Conservation (phyloP, 1,139 yeast species). For the Candida smagusa region DNA sequence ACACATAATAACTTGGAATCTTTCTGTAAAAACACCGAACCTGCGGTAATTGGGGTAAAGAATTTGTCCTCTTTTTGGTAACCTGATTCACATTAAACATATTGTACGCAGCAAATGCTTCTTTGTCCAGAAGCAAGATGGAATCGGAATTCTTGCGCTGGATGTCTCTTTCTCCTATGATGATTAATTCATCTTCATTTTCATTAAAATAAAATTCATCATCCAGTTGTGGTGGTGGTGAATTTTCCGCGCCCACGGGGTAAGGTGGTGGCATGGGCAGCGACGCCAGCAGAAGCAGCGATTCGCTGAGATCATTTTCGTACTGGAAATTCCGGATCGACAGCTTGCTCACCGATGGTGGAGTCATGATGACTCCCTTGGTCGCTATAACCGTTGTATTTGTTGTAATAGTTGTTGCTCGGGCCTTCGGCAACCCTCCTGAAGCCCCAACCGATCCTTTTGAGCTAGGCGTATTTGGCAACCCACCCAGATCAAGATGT, state of each 20-base stretch:
- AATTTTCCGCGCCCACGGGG: too few species aligned
- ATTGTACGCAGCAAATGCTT: conserved; percentile 44
- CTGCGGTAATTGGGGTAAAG: conserved; percentile 66
- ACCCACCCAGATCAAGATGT: conserved; percentile 6
- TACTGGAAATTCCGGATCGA: conserved; percentile 7
- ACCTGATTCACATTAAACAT: conserved; percentile 33
- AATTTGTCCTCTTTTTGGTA: conserved; percentile 61
- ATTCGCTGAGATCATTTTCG: conserved; percentile 13
- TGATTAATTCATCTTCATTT: conserved; percentile 12
- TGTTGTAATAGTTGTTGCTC: conserved; percentile 9
- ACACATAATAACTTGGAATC: conserved; percentile 35
- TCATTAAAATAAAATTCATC: conserved; percentile 6
- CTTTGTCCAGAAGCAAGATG: conserved; percentile 33
- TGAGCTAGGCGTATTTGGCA: neutral
- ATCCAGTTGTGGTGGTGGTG: too few species aligned
- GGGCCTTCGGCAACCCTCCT: conserved; percentile 4
- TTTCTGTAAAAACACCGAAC: conserved; percentile 43
- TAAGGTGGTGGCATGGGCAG: conserved; percentile 3
- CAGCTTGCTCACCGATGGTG: conserved; percentile 5
- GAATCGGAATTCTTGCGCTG: conserved; percentile 39
- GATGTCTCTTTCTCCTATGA: conserved; percentile 14
- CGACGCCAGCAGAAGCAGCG: conserved; percentile 11
- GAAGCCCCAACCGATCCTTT: neutral
- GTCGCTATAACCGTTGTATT: conserved; percentile 6
- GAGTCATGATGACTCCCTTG: conserved; percentile 5